A percentile compares a stretch with the other conserved stretches of the same genome.
phyloP scores from a whole-genome alignment of 768 basidiomycete species.

The Suillus hirtellus region DNA sequence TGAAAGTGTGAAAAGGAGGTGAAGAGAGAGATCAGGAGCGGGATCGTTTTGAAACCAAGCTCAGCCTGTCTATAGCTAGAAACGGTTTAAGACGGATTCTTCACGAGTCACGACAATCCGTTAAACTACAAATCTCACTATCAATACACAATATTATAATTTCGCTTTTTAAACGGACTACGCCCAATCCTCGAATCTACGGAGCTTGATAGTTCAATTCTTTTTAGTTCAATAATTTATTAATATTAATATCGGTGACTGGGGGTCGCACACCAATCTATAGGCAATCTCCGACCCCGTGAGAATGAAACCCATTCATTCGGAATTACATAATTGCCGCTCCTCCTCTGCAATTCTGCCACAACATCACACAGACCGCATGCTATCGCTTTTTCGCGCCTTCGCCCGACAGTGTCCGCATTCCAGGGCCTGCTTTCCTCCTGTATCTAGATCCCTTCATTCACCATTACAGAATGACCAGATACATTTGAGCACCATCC shows the following conservation, averaged over 20 bases:
- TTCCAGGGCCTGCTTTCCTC: conserved; percentile 1
- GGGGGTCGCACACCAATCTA: conserved; percentile 12
- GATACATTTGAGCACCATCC: conserved; percentile 24
- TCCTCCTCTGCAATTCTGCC: background rate
- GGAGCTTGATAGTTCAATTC: conserved; percentile 2
- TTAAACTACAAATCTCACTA: background rate
- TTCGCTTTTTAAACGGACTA: conserved; percentile 10
- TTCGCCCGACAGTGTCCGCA: conserved; percentile 11
- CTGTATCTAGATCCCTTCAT: conserved; percentile 7
- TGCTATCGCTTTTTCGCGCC: conserved; percentile 18
- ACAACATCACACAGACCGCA: conserved; percentile 7
- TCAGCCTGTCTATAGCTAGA: background rate
- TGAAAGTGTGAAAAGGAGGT: conserved; percentile 18
- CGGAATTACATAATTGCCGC: background rate
- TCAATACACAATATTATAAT: background rate
- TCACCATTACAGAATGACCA: conserved; percentile 24
- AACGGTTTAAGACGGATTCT: conserved; percentile 5
- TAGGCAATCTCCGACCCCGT: conserved; percentile 14
- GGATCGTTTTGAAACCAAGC: conserved; percentile 14
- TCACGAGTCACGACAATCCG: background rate
- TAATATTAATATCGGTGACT: conserved; percentile 5
- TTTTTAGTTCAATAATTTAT: background rate
- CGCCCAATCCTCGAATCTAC: conserved; percentile 12
- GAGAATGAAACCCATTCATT: background rate
- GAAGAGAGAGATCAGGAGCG: conserved; percentile 13